Percentiles rank a stretch among this genome's conserved stretches.
These are phyloP conservation scores for Pouteria campechiana DNA, from an alignment of 179 eudicot species.

Conservation along the genomic window DNA sequence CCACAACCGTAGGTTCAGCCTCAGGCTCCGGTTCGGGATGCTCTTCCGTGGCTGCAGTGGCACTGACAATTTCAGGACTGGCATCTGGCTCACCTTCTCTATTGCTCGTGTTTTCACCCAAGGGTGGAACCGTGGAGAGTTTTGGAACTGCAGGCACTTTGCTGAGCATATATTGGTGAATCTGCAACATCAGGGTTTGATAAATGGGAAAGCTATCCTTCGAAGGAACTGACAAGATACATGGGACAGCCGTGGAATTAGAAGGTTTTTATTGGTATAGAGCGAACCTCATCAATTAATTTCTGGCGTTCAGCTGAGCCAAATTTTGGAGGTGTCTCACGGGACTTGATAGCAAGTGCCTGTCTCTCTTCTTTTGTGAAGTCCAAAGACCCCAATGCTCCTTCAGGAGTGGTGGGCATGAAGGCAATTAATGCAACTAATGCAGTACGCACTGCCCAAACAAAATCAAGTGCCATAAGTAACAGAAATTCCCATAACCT, in stretches of 20 bases:
- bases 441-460: slow-evolving; percentile 94
- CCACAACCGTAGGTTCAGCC: slow-evolving; percentile 28
- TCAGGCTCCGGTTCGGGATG: slow-evolving; percentile 14
- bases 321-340: slow-evolving; percentile 63
- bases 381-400: slow-evolving; percentile 91
- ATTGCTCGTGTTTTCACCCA: slow-evolving; percentile 26
- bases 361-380: slow-evolving; percentile 82
- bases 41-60: slow-evolving; percentile 14
- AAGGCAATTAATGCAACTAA: slow-evolving; percentile 90
- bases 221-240: neutral
- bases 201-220: too few relatives aligned
- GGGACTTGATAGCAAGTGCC: slow-evolving; percentile 74
- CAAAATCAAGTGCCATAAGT: too few relatives aligned
- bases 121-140: slow-evolving; percentile 13
- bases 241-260: neutral
- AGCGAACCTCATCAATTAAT: slow-evolving; percentile 82
- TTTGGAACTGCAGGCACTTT: slow-evolving; percentile 74
- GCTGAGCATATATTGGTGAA: slow-evolving; percentile 83
- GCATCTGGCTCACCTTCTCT: slow-evolving; percentile 21
- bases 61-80: slow-evolving; percentile 23
- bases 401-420: slow-evolving; percentile 97
- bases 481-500: too few relatives aligned
- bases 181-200: slow-evolving; percentile 36
- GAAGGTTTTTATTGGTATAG: neutral
- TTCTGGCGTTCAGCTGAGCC: slow-evolving; percentile 86